phyloP scores from a whole-genome alignment of 257 asterid genomes.

The Marsdenia floribunda region DNA sequence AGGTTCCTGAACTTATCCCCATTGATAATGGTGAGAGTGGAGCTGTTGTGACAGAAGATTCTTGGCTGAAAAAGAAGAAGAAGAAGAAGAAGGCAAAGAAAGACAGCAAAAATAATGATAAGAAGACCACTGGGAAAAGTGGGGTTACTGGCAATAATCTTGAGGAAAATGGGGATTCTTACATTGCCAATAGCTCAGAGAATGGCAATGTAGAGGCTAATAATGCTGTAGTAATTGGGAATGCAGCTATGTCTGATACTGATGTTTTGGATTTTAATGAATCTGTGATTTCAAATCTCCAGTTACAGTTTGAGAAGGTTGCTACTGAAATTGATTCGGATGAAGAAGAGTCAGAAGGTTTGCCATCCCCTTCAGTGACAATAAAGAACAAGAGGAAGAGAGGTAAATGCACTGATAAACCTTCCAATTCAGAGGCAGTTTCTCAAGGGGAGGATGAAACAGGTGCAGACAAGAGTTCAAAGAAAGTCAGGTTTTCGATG shows the following conservation, averaged over 20 bases:
- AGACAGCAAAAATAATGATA: conserved; percentile 36
- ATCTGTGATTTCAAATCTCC: conserved; percentile 70
- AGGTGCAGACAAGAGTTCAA: conserved; percentile 57
- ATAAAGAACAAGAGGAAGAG: conserved; percentile 58
- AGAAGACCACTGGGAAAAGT: conserved; percentile 29
- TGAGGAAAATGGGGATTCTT: conserved; percentile 31
- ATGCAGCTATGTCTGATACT: conserved; percentile 15
- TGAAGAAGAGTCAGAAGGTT: conserved; percentile 33
- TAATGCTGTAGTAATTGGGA: conserved; percentile 19
- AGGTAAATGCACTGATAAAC: conserved; percentile 26
- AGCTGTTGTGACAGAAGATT: conserved; percentile 20
- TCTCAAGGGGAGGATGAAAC: conserved; percentile 31
- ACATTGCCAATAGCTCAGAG: conserved; percentile 19
- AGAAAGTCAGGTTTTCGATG: conserved; percentile 84
- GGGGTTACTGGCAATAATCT: conserved; percentile 21
- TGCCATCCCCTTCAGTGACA: conserved; percentile 27
- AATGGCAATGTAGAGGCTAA: conserved; percentile 15
- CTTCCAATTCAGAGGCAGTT: conserved; percentile 15
- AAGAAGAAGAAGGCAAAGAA: conserved; percentile 52
- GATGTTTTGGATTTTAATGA: conserved; percentile 32
- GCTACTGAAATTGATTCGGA: conserved; percentile 56
- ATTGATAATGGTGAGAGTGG: conserved; percentile 33
- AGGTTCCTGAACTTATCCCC: conserved; percentile 64
- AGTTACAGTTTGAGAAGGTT: conserved; percentile 74
- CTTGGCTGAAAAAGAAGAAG: conserved; percentile 26